These are phyloP conservation scores for Fusarium avenaceum DNA, from an alignment of 2,329 filamentous ascomycete species.

Conservation along the genomic window DNA sequence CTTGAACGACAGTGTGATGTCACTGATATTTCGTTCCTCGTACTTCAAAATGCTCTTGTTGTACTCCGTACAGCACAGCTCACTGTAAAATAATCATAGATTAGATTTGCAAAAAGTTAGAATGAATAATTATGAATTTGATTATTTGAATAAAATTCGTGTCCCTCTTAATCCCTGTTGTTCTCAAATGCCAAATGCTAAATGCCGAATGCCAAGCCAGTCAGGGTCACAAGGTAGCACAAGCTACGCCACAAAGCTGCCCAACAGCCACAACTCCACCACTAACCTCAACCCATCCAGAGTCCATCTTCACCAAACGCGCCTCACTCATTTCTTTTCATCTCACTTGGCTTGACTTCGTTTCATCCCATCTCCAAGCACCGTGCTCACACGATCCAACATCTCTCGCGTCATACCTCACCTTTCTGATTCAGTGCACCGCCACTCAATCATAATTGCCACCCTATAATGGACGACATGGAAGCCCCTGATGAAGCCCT, in stretches of 20 bases:
- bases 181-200: not conserved
- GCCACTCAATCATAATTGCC: not conserved
- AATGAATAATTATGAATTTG: not conserved
- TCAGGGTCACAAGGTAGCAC: not conserved
- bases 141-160: not conserved
- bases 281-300: constrained; percentile 42
- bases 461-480: constrained; percentile 19
- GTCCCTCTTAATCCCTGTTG: constrained; percentile 5
- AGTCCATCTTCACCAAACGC: constrained; percentile 40
- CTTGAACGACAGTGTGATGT: constrained; percentile 23
- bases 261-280: constrained; percentile 38
- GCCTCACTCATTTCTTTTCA: constrained; percentile 34
- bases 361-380: constrained; percentile 20
- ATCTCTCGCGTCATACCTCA: not conserved
- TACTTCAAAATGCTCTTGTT: not conserved
- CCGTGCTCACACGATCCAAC: constrained; percentile 4
- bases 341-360: constrained; percentile 25
- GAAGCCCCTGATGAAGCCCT: constrained; percentile 56
- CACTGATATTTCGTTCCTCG: constrained; percentile 3
- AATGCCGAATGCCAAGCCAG: not conserved
- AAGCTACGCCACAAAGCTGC: constrained; percentile 31
- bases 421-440: not conserved
- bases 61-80: not conserved
- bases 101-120: not conserved
- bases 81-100: not conserved